Evolutionary conservation across 202 grass and related monocot species (phyloP).

Genomic region (Elaeis oleifera): DNA sequence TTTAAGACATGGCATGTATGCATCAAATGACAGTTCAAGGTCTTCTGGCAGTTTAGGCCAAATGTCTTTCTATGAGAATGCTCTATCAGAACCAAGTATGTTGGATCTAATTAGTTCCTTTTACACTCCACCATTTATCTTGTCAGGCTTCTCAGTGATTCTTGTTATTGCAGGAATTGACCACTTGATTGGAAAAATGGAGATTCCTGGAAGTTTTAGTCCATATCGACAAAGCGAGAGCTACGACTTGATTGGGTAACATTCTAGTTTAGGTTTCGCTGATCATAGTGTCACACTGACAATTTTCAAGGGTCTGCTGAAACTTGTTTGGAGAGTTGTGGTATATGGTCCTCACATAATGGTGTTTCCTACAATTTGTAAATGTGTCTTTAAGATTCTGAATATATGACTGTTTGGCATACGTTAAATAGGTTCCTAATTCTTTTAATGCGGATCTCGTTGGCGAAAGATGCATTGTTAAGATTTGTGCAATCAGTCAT

Average conservation of each 20-base stretch:
- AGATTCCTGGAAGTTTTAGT: constrained; percentile 45
- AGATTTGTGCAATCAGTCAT: too few species aligned
- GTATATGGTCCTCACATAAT: too few species aligned
- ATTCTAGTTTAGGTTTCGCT: background rate
- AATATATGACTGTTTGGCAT: too few species aligned
- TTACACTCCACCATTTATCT: background rate
- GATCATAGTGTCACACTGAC: too few species aligned
- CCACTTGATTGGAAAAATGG: constrained; percentile 62
- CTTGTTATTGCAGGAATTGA: constrained; percentile 48
- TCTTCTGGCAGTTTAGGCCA: constrained; percentile 51
- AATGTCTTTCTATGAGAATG: constrained; percentile 72
- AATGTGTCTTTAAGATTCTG: too few species aligned
- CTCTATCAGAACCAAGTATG: constrained; percentile 64
- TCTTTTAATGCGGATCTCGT: too few species aligned
- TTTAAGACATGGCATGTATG: constrained; percentile 35
- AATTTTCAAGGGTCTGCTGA: too few species aligned
- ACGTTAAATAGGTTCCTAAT: too few species aligned
- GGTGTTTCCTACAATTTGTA: too few species aligned
- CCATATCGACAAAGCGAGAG: constrained; percentile 47
- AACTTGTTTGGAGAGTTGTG: too few species aligned
- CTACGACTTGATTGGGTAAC: constrained; percentile 80
- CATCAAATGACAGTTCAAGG: constrained; percentile 40
- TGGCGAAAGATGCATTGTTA: too few species aligned
- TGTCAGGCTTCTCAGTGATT: background rate
- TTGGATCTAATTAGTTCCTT: background rate